Base-by-base conservation (phyloP, 306 rosid genomes). In the Rubus idaeus region DNA sequence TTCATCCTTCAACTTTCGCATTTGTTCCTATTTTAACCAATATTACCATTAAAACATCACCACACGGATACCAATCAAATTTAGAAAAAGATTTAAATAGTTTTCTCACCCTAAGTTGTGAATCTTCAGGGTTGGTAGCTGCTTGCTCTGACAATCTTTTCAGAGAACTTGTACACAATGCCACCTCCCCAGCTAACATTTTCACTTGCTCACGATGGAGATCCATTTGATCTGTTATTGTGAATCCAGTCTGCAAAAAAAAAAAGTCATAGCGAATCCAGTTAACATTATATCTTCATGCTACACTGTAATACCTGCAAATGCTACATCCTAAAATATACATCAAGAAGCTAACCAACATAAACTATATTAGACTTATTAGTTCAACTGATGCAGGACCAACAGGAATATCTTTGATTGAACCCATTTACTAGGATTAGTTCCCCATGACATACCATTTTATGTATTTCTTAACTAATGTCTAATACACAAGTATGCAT, bases 171-270 rank as follows among this genome's bases (percentile, higher is more conserved):
- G 86, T 79, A 81, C 91, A 87, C 26, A 93, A 82, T 53, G 97
- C 97, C 86, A 93, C 92, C 86, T 93, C 97, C 53, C 94, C 96
- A 50, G 97, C 96, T 83, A 90, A 82, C 91, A 93, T 90, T 79
- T 93, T 93, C 68, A 90, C 90, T 89, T 90, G 97, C 83, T 93
- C 97, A 70, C 87, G 88, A 47, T 89, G 89, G 80, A 93, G 94
- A 86, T 93, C 97, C 91, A 93, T 90, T 82, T 93, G 96, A 82
- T 93, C 97, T 14, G 89, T 88, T 79, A 90, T 79, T 23, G 97
- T 93, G 60, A 88, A 86, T 71, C 97, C 97, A 79, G 91, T 82
- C 97, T 93, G 86, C 80, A 72, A 70, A 70, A 81, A n/a, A n/a
- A 13, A 74, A 47, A 76, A 75, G 81, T 73, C 64, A 37, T 41